phyloP scores from a whole-genome alignment of 306 rosid species.

The Citrullus colocynthis region DNA sequence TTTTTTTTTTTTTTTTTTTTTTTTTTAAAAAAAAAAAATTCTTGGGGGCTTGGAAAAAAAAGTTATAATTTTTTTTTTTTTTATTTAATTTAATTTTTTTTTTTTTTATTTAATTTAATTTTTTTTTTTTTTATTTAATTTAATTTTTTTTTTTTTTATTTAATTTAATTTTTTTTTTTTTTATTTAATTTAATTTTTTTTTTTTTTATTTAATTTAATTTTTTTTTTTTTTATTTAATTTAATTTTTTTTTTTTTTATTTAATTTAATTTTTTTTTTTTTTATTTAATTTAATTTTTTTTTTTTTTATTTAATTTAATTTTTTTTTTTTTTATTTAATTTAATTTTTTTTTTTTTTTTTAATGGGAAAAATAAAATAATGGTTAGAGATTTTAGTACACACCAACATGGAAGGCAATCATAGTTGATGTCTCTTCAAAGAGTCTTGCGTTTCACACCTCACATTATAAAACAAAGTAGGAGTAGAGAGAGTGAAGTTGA shows the following conservation, averaged over 20 bases:
- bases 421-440: slow-evolving; percentile 7
- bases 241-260: background rate
- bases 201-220: background rate
- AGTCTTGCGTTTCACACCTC: slow-evolving; percentile 43
- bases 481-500: slow-evolving; percentile 28
- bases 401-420: slow-evolving; percentile 8
- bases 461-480: slow-evolving; percentile 6
- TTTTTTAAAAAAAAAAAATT: no score
- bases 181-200: background rate
- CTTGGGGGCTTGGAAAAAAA: background rate
- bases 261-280: no score
- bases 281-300: background rate
- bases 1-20: background rate
- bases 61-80: background rate
- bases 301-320: background rate
- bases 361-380: background rate
- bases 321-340: no score
- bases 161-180: no score
- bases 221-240: background rate
- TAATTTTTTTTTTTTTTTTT: background rate
- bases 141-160: background rate
- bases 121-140: background rate
- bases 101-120: background rate
- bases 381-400: slow-evolving; percentile 3
- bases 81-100: background rate